Evolutionary conservation across 1,284 basidiomycete genomes (phyloP).

Genomic region (Puccinia hordei): DNA sequence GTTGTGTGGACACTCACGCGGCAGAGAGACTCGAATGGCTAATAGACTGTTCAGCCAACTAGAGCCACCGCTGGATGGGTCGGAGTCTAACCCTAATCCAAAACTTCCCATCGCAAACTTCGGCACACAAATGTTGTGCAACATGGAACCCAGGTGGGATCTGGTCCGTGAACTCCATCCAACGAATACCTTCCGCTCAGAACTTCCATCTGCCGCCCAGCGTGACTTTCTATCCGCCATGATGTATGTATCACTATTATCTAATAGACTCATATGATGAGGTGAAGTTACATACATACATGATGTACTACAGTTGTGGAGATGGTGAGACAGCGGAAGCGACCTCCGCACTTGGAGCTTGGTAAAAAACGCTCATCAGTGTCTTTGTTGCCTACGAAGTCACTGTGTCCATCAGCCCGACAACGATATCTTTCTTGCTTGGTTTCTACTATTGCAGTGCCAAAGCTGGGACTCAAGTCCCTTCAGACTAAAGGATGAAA

Average conservation of each 20-base stretch:
- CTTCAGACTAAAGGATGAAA: neutral
- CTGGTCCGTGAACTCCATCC: slow-evolving; percentile 9
- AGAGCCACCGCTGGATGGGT: neutral
- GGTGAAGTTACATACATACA: too few species aligned
- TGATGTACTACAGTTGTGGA: neutral
- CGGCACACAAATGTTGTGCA: neutral
- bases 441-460: neutral
- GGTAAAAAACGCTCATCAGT: too few species aligned
- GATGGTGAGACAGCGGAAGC: neutral
- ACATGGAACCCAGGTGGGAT: neutral
- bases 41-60: slow-evolving; percentile 14
- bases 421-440: too few species aligned
- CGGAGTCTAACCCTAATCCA: slow-evolving; percentile 16
- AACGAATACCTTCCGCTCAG: neutral
- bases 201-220: neutral
- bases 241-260: neutral
- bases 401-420: too few species aligned
- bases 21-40: neutral
- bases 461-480: neutral
- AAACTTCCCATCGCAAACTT: slow-evolving; percentile 11
- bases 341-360: too few species aligned
- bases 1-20: neutral
- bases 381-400: neutral
- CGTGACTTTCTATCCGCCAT: neutral
- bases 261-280: too few species aligned